These are phyloP conservation scores for Ogataea angusta DNA, from an alignment of 805 yeast genomes.

Conservation along the genomic window DNA sequence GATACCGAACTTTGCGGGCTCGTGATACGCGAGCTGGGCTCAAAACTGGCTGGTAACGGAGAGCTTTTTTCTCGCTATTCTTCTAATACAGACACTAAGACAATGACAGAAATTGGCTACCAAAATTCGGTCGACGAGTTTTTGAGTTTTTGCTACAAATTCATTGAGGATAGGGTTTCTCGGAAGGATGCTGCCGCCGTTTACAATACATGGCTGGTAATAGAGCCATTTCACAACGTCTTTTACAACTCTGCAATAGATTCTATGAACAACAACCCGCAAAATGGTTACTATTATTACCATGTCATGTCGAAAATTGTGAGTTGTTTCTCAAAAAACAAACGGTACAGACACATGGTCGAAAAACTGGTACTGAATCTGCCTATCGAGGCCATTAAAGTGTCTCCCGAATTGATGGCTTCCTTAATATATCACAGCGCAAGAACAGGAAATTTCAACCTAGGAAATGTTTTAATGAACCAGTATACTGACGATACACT, in stretches of 20 bases:
- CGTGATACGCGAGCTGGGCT: constrained; percentile 15
- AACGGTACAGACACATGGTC: constrained; percentile 28
- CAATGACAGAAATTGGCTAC: constrained; percentile 14
- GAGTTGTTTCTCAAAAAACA: constrained; percentile 28
- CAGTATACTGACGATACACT: constrained; percentile 25
- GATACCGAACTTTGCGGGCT: background rate
- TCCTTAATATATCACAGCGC: constrained; percentile 30
- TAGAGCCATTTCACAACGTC: constrained; percentile 31
- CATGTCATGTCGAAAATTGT: constrained; percentile 27
- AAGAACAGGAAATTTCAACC: constrained; percentile 23
- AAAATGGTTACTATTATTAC: constrained; percentile 31
- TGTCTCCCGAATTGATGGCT: constrained; percentile 34
- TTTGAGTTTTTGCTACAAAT: constrained; percentile 27
- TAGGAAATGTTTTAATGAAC: constrained; percentile 26
- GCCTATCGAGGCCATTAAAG: constrained; percentile 34
- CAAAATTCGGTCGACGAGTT: constrained; percentile 24
- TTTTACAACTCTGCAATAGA: constrained; percentile 24
- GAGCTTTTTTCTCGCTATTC: constrained; percentile 1
- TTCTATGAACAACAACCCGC: constrained; percentile 25
- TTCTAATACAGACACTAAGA: background rate
- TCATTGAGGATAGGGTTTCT: constrained; percentile 24
- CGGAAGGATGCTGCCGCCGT: constrained; percentile 28
- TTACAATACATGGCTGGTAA: constrained; percentile 27
- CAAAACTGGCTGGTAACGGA: constrained; percentile 6
- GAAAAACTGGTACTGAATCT: constrained; percentile 26